A percentile compares a stretch with the other conserved stretches of the same genome.
These are phyloP conservation scores for Fomitopsis schrenkii DNA, from an alignment of 1,284 basidiomycete species.

Conservation along the genomic window DNA sequence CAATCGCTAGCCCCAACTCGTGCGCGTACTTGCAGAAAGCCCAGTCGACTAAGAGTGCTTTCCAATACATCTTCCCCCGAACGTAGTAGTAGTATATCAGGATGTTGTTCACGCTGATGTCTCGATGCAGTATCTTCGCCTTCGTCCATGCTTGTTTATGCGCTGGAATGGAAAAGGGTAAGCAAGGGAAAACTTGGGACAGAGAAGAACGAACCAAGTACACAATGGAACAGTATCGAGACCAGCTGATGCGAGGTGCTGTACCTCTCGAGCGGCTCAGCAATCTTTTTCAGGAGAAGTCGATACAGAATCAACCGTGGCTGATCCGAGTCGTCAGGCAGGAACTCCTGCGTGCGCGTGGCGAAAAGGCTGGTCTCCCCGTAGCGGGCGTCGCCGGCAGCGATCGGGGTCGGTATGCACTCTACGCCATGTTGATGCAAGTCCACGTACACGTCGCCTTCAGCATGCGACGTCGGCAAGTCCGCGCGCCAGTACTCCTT, in stretches of 20 bases:
- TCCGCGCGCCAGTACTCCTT: slow-evolving; percentile 10
- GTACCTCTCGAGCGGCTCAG: too few species aligned
- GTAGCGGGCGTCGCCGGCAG: too few species aligned
- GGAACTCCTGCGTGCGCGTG: too few species aligned
- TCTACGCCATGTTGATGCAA: background rate
- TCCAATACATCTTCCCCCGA: background rate
- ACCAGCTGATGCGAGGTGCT: too few species aligned
- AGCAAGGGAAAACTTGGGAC: background rate
- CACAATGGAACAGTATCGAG: too few species aligned
- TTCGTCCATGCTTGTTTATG: background rate
- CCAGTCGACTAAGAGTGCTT: background rate
- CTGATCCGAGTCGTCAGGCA: too few species aligned
- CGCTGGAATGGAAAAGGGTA: background rate
- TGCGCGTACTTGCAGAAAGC: background rate
- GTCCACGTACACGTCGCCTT: slow-evolving; percentile 2
- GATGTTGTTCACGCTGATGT: background rate
- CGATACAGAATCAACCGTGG: too few species aligned
- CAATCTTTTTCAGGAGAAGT: too few species aligned
- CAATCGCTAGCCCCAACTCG: background rate
- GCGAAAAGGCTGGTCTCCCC: too few species aligned
- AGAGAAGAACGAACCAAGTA: too few species aligned
- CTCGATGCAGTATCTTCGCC: background rate
- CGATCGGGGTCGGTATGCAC: background rate
- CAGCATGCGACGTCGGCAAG: background rate
- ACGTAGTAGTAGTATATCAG: background rate